phyloP scores from a whole-genome alignment of 192 early-diverging fungal species.

The Backusella macrospora region DNA sequence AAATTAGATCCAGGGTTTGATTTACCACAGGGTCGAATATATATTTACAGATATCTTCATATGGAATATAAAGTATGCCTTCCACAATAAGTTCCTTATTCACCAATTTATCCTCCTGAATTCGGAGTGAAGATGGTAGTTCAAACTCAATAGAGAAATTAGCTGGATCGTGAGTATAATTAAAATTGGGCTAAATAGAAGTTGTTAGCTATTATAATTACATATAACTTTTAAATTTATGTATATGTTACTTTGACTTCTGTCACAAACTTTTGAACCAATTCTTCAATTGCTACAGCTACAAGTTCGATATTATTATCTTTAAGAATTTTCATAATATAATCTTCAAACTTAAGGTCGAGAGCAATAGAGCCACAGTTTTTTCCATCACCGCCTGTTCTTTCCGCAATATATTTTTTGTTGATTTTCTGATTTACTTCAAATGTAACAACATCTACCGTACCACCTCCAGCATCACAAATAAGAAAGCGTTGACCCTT shows the following conservation, averaged over 20 bases:
- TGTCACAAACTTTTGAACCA: conserved; percentile 18
- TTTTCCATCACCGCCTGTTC: conserved; percentile 44
- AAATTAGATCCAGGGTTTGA: conserved; percentile 44
- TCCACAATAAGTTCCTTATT: not conserved
- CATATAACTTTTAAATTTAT: not conserved
- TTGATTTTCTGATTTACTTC: conserved; percentile 25
- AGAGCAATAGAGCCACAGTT: conserved; percentile 49
- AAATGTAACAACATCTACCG: conserved; percentile 47
- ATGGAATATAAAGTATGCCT: not conserved
- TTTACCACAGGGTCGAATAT: conserved; percentile 11
- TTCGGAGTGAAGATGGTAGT: not conserved
- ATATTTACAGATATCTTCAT: not conserved
- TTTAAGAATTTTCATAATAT: conserved; percentile 19
- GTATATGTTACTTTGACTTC: conserved; percentile 1
- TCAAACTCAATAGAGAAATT: not conserved
- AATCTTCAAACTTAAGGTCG: conserved; percentile 41
- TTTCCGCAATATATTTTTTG: conserved; percentile 24
- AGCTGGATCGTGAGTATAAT: not conserved
- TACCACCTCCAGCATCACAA: conserved; percentile 50
- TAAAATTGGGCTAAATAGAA: not conserved
- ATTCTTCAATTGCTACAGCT: not conserved
- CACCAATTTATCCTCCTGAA: not conserved
- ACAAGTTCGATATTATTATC: not conserved
- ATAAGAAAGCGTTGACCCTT: conserved; percentile 48
- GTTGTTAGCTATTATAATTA: not conserved